These are phyloP conservation scores for Funneliformis geosporum DNA, from an alignment of 192 early-diverging fungal genomes.

Conservation along the genomic window DNA sequence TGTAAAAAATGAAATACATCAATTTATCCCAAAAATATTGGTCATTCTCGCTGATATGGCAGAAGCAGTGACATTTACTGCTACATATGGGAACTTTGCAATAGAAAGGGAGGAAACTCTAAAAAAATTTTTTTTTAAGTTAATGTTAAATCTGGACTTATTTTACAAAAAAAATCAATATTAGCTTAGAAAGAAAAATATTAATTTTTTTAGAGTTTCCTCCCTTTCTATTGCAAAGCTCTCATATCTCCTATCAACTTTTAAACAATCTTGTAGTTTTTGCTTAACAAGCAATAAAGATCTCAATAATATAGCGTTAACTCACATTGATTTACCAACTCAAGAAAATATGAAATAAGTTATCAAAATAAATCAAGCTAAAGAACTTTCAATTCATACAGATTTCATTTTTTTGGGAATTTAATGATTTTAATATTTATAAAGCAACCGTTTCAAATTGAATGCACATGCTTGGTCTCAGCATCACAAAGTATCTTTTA, in stretches of 20 bases:
- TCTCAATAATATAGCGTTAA: background rate
- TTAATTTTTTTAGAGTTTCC: too few relatives aligned
- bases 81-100: too few relatives aligned
- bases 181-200: too few relatives aligned
- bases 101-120: too few relatives aligned
- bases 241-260: background rate
- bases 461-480: background rate
- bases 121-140: too few relatives aligned
- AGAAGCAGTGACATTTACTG: background rate
- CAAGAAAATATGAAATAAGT: background rate
- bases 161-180: too few relatives aligned
- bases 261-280: background rate
- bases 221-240: too few relatives aligned
- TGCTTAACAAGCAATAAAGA: background rate
- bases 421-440: slow-evolving; percentile 1
- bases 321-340: background rate
- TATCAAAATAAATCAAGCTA: background rate
- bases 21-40: background rate
- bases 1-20: background rate
- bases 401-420: background rate
- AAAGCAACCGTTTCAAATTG: background rate
- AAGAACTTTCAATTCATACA: background rate
- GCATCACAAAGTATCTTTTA: background rate
- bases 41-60: background rate
- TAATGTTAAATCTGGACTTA: too few relatives aligned